phyloP scores from a whole-genome alignment of 78 protist genomes.

The Pelomyxa schiedti region DNA sequence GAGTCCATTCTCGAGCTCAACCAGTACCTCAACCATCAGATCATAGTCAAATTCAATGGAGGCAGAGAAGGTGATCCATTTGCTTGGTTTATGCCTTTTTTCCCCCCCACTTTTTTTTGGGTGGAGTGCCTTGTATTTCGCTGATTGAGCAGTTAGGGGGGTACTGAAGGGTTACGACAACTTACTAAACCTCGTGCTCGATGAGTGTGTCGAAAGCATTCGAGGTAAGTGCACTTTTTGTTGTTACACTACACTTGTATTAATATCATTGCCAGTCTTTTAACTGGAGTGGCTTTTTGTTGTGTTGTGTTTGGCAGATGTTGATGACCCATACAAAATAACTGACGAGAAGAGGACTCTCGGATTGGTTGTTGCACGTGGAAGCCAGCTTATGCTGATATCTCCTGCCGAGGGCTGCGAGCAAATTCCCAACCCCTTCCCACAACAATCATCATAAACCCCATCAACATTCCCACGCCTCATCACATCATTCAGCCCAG shows the following conservation, averaged over 20 bases:
- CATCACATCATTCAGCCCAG: no score
- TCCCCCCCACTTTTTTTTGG: not conserved
- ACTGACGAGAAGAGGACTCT: conserved; percentile 40
- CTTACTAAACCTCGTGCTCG: conserved; percentile 38
- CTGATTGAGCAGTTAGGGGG: conserved; percentile 37
- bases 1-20: conserved; percentile 55
- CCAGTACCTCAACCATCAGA: conserved; percentile 39
- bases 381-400: conserved; percentile 61
- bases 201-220: conserved; percentile 31
- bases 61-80: conserved; percentile 46
- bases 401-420: conserved; percentile 52
- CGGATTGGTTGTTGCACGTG: conserved; percentile 60
- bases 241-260: no score
- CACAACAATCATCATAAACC: no score
- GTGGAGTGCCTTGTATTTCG: not conserved
- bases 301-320: no score
- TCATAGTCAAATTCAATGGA: conserved; percentile 52
- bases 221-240: conserved; percentile 1
- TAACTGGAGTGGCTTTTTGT: no score
- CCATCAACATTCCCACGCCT: no score
- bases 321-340: conserved; percentile 37
- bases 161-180: conserved; percentile 57
- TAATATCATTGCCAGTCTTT: no score
- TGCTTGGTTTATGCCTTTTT: not conserved
- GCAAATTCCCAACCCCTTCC: conserved; percentile 32